Conservation (phyloP, 2,329 filamentous ascomycete genomes). For the Sporothrix pseudoabietina region DNA sequence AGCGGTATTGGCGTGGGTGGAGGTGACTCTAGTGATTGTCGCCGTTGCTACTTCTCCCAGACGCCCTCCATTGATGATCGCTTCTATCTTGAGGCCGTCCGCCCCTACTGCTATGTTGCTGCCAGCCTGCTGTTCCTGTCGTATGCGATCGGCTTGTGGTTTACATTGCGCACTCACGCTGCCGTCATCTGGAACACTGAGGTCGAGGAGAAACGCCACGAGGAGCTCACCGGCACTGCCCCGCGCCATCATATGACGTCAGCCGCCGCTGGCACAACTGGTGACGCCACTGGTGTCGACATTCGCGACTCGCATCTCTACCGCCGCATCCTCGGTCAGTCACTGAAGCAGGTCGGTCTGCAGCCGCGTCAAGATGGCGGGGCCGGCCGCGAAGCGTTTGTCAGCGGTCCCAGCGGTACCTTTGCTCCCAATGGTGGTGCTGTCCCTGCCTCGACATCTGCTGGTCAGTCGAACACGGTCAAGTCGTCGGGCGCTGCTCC, state of each 20-base stretch:
- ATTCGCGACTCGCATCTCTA: conserved; percentile 88
- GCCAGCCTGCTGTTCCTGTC: conserved; percentile 85
- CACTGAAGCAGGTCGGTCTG: conserved; percentile 79
- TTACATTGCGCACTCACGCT: conserved; percentile 92
- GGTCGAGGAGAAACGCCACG: conserved; percentile 71
- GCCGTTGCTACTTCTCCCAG: conserved; percentile 92
- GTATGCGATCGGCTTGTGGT: conserved; percentile 91
- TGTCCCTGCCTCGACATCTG: neutral
- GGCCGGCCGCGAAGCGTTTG: conserved; percentile 42
- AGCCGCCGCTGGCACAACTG: neutral
- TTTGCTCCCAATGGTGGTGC: conserved; percentile 38
- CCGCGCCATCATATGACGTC: neutral
- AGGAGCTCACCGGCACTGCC: conserved; percentile 45
- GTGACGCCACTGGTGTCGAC: conserved; percentile 60
- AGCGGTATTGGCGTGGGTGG: conserved; percentile 52
- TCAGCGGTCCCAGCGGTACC: conserved; percentile 5
- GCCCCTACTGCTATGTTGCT: conserved; percentile 89
- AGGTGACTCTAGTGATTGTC: conserved; percentile 68
- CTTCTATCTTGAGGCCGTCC: conserved; percentile 88
- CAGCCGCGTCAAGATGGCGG: conserved; percentile 47
- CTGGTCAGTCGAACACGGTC: neutral
- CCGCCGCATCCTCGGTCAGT: conserved; percentile 89
- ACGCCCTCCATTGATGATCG: conserved; percentile 78
- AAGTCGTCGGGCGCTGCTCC: conserved; percentile 43
- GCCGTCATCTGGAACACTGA: conserved; percentile 96